A percentile compares a stretch with the other conserved stretches of the same genome.
These are phyloP conservation scores for Metarhizium rileyi DNA, from an alignment of 2,329 filamentous ascomycete genomes.

Conservation along the genomic window DNA sequence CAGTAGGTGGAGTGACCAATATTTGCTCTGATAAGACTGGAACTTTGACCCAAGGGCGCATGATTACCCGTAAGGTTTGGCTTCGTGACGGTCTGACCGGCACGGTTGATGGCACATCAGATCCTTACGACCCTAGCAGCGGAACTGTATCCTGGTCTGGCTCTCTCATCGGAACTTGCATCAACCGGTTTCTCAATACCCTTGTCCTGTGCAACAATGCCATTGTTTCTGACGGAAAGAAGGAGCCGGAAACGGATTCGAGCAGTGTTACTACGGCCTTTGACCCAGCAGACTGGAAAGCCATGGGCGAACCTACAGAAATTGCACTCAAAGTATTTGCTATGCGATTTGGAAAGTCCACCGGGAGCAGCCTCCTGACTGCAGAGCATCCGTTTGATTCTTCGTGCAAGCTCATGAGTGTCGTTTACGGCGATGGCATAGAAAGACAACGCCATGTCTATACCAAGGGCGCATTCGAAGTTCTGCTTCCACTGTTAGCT, in stretches of 20 bases:
- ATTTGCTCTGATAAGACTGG: conserved; percentile 65
- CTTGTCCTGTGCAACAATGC: conserved; percentile 55
- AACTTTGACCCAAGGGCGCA: conserved; percentile 55
- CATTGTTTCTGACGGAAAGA: conserved; percentile 37
- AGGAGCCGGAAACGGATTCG: conserved; percentile 35
- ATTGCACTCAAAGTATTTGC: conserved; percentile 67
- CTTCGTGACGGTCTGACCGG: conserved; percentile 44
- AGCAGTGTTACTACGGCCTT: conserved; percentile 37
- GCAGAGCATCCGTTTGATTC: conserved; percentile 67
- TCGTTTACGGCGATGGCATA: conserved; percentile 42
- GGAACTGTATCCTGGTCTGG: conserved; percentile 39
- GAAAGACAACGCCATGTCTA: conserved; percentile 34
- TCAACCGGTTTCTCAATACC: conserved; percentile 41
- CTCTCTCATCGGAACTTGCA: conserved; percentile 27
- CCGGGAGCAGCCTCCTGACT: conserved; percentile 36
- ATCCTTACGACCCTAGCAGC: conserved; percentile 52
- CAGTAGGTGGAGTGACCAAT: conserved; percentile 59
- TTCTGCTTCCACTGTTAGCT: conserved; percentile 42
- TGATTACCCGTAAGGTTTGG: conserved; percentile 56
- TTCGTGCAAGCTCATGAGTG: conserved; percentile 65
- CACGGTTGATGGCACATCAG: conserved; percentile 42
- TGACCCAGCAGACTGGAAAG: conserved; percentile 40
- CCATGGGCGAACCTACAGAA: conserved; percentile 60
- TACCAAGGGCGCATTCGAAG: conserved; percentile 49
- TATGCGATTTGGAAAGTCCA: conserved; percentile 51